Percentiles rank a stretch among this genome's conserved stretches.
Conservation (phyloP, 441 rosid species). For the Biscutella laevigata region DNA sequence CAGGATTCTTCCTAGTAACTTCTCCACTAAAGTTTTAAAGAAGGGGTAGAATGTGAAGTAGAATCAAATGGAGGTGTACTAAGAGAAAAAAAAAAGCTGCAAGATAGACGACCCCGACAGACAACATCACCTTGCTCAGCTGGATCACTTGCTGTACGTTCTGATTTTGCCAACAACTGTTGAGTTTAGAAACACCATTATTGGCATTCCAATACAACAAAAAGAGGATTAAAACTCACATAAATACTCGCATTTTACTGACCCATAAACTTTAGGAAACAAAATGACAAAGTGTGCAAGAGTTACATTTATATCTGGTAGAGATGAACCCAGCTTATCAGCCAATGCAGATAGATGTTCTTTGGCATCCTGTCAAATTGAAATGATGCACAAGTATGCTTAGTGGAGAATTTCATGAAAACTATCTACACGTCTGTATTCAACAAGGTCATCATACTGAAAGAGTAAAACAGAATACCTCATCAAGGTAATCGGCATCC, state of each 20-base stretch:
- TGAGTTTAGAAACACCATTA: slow-evolving; percentile 28
- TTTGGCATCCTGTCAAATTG: slow-evolving; percentile 73
- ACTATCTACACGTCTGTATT: no score
- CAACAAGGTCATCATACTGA: slow-evolving; percentile 5
- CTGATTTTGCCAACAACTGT: slow-evolving; percentile 72
- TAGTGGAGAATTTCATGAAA: not conserved
- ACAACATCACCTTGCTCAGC: slow-evolving; percentile 92
- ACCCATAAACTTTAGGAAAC: slow-evolving; percentile 3
- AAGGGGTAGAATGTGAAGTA: not conserved
- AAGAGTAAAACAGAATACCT: slow-evolving; percentile 37
- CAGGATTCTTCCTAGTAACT: slow-evolving; percentile 6
- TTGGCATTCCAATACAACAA: slow-evolving; percentile 21
- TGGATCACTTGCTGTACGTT: slow-evolving; percentile 53
- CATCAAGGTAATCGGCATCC: slow-evolving; percentile 95
- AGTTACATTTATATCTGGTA: slow-evolving; percentile 80
- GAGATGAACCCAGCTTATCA: slow-evolving; percentile 81
- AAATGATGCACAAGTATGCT: slow-evolving; percentile 1
- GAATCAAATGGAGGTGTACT: no score
- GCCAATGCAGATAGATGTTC: slow-evolving; percentile 93
- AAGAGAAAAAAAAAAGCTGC: slow-evolving; percentile 40
- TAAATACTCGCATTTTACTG: slow-evolving; percentile 10
- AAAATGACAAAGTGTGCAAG: slow-evolving; percentile 12
- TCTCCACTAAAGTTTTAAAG: not conserved
- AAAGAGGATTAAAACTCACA: slow-evolving; percentile 17
- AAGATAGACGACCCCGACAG: slow-evolving; percentile 45